Evolutionary conservation across 2,329 filamentous ascomycete genomes (phyloP).

Genomic region (Aspergillus sp.): DNA sequence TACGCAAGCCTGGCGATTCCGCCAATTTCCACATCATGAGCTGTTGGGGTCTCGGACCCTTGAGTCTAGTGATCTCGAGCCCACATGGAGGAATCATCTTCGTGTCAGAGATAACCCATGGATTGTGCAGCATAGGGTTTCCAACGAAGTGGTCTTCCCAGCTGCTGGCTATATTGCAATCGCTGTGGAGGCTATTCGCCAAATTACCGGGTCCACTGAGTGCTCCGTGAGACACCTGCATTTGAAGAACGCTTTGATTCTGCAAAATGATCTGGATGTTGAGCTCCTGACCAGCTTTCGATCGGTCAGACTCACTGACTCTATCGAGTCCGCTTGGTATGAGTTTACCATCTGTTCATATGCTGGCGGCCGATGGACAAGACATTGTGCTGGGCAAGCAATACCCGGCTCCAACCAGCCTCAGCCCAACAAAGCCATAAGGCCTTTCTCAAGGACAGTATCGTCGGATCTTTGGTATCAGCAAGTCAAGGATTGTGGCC

Average conservation of each 20-base stretch:
- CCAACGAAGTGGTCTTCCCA: constrained; percentile 14
- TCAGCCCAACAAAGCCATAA: not conserved
- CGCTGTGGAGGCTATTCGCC: constrained; percentile 14
- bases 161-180: constrained; percentile 17
- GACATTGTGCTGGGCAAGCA: constrained; percentile 10
- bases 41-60: constrained; percentile 17
- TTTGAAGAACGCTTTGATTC: constrained; percentile 6
- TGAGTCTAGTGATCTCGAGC: constrained; percentile 14
- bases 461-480: constrained; percentile 5
- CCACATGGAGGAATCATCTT: constrained; percentile 21
- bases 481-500: constrained; percentile 6
- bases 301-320: constrained; percentile 3
- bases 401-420: constrained; percentile 1
- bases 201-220: constrained; percentile 5
- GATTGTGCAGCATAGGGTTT: constrained; percentile 21
- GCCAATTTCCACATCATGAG: constrained; percentile 17
- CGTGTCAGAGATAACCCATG: constrained; percentile 17
- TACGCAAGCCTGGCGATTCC: constrained; percentile 12
- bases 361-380: constrained; percentile 7
- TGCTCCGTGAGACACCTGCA: constrained; percentile 8
- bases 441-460: constrained; percentile 1
- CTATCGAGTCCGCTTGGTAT: constrained; percentile 9
- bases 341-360: constrained; percentile 9
- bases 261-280: constrained; percentile 2
- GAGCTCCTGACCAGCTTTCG: constrained; percentile 10